Conservation (phyloP, 2,329 filamentous ascomycete genomes). For the Phaeosphaeria sp. region DNA sequence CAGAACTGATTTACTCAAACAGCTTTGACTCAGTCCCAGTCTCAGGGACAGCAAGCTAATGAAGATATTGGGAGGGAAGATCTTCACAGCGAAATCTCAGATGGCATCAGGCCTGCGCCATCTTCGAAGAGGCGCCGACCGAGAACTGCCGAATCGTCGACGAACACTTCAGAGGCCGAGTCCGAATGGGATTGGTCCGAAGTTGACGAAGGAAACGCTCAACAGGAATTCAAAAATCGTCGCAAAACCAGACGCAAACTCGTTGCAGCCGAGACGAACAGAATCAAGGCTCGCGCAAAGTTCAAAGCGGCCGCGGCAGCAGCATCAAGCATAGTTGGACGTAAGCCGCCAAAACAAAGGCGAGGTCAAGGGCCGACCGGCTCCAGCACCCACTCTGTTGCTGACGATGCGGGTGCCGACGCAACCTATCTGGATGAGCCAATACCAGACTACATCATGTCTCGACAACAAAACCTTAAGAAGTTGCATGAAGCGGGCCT, state of each 20-base stretch:
- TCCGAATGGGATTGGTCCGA: conserved; percentile 56
- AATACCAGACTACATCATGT: conserved; percentile 75
- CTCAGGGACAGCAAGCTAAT: conserved; percentile 26
- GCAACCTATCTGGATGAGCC: conserved; percentile 64
- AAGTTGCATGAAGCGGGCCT: conserved; percentile 72
- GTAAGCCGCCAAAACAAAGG: conserved; percentile 34
- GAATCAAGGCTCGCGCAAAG: conserved; percentile 56
- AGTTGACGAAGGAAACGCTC: conserved; percentile 62
- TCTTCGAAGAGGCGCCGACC: not conserved
- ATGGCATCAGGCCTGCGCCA: not conserved
- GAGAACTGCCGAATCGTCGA: conserved; percentile 9
- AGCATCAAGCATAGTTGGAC: conserved; percentile 52
- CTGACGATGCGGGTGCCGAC: conserved; percentile 56
- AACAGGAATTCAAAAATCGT: conserved; percentile 69
- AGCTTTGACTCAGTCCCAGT: conserved; percentile 37
- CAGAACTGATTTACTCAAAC: not conserved
- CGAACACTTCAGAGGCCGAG: conserved; percentile 10
- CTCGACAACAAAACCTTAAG: conserved; percentile 75
- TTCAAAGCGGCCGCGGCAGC: conserved; percentile 53
- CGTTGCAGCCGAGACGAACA: conserved; percentile 57
- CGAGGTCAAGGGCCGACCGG: conserved; percentile 11
- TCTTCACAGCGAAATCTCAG: conserved; percentile 17
- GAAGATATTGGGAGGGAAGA: conserved; percentile 2
- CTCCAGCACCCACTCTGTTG: conserved; percentile 29
- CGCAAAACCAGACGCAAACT: conserved; percentile 62